Evolutionary conservation across 2,329 filamentous ascomycete genomes (phyloP).

Genomic region (Aspergillus bombycis): DNA sequence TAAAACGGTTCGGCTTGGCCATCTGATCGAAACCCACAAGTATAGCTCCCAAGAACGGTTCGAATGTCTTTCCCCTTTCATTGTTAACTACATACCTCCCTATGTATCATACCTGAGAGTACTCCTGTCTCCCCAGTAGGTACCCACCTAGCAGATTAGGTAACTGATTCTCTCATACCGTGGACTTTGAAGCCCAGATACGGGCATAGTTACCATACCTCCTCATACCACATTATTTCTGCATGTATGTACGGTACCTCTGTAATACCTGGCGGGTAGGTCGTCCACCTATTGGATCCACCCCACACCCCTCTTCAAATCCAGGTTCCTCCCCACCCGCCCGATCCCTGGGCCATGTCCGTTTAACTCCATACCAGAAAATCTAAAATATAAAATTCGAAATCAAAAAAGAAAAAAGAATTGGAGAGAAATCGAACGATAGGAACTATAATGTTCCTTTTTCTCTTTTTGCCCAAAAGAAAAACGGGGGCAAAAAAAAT

Average conservation of each 20-base stretch:
- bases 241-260: neutral
- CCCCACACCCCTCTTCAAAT: constrained; percentile 14
- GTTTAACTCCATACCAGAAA: constrained; percentile 25
- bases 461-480: neutral
- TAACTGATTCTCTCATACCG: neutral
- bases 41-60: neutral
- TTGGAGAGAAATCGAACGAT: neutral
- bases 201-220: neutral
- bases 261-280: neutral
- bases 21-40: neutral
- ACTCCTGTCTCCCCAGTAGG: neutral
- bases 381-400: constrained; percentile 18
- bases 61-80: neutral
- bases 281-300: constrained; percentile 11
- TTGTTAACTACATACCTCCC: neutral
- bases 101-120: neutral
- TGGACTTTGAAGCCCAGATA: neutral
- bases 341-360: constrained; percentile 17
- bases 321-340: constrained; percentile 16
- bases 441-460: neutral
- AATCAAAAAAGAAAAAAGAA: constrained; percentile 3
- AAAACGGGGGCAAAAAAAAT: neutral
- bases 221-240: neutral
- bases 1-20: neutral
- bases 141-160: neutral